These are phyloP conservation scores for Murraya koenigii DNA, from an alignment of 345 rosid species.

Conservation along the genomic window DNA sequence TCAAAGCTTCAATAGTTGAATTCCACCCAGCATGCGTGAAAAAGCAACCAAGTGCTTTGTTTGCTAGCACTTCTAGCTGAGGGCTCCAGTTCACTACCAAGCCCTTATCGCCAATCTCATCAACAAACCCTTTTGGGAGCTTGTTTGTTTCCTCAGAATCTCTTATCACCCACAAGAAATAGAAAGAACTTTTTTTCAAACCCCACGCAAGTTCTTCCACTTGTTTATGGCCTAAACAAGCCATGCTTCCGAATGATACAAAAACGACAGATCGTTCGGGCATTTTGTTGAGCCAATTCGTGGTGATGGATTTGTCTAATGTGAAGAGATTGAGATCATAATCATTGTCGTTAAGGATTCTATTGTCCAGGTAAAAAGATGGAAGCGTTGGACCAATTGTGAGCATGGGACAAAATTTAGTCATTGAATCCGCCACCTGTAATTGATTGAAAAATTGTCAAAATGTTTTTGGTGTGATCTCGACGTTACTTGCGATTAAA, in stretches of 20 bases:
- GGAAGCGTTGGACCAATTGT: conserved; percentile 74
- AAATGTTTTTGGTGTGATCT: too few species aligned
- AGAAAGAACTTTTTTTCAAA: conserved; percentile 19
- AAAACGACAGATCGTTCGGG: conserved; percentile 52
- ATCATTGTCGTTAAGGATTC: conserved; percentile 36
- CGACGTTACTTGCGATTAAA: too few species aligned
- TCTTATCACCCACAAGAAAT: conserved; percentile 60
- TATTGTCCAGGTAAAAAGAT: conserved; percentile 55
- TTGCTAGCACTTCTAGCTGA: background rate
- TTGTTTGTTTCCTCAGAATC: conserved; percentile 39
- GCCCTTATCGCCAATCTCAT: background rate
- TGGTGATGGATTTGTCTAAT: conserved; percentile 25
- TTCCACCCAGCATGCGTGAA: conserved; percentile 28
- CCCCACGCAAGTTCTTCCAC: conserved; percentile 56
- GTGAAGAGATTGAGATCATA: conserved; percentile 49
- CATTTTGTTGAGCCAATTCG: conserved; percentile 45
- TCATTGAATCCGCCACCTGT: conserved; percentile 47
- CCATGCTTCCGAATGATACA: conserved; percentile 71
- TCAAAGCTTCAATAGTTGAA: conserved; percentile 29
- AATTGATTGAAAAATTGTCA: too few species aligned
- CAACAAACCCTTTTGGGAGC: conserved; percentile 1
- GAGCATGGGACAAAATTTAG: conserved; percentile 33
- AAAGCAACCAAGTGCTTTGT: conserved; percentile 21
- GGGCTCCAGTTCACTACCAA: conserved; percentile 9
- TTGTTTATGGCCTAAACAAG: conserved; percentile 34